Evolutionary conservation across 1,139 yeast genomes (phyloP), one percentile per base, ranked within the genome.

Genomic region (Arxiozyma bovina): DNA sequence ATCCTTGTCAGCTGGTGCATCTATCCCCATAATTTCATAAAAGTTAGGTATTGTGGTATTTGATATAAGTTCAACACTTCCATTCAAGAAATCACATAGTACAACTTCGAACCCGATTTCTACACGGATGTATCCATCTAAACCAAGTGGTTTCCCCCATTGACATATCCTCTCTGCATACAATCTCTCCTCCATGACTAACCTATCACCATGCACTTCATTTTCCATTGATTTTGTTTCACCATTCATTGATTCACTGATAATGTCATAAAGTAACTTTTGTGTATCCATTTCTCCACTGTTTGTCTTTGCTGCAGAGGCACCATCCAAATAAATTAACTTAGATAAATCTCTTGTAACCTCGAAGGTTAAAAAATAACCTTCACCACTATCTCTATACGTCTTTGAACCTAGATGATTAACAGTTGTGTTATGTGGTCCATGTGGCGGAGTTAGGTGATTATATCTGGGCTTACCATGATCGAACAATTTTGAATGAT

Each of bases 271-370:
- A 20, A 77, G 65, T 45, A 79, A 57, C 55, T 68, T 61, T 59
- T 81, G 85, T n/a, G 81, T 78, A 62, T 81, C 85, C 83, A 79
- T 79, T 61, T 77, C 80, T 2, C 84, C 84, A 0, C 77, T 70
- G 2, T 55, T 43, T 0, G 71, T 65, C 62, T 81, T 81, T 0
- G 83, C 79, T 21, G 83, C 85, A 38, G 83, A 79, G 0, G 84
- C 83, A 7, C 85, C 85, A 57, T 81, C 84, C 20, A 81, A 63
- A 53, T 74, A 73, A 12, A 81, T 69, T 42, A 81, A 63, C 56
- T 72, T 75, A 57, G 72, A 73, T 52, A 80, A 63, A 5, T 83
- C 81, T 55, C 69, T 71, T 2, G 65, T 67, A 11, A 74, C 76
- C 55, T 71, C 67, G 58, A 79, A 78, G 0, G 83, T 77, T 54